Evolutionary conservation across 106 monocot species (phyloP).

Genomic region (Acanthochlamys bracteata): DNA sequence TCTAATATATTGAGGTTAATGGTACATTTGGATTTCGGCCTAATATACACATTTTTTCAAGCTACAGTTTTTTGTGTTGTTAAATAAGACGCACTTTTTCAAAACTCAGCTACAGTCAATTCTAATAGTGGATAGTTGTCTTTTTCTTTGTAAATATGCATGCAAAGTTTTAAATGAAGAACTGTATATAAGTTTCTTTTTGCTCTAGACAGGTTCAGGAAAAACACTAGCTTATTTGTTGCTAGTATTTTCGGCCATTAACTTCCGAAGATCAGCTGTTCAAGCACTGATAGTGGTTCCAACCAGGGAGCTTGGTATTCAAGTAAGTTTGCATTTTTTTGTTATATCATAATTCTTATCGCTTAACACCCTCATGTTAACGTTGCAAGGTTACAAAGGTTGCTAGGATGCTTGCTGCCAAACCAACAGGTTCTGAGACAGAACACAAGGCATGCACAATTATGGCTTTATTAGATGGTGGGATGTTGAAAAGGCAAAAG

Average conservation of each 20-base stretch:
- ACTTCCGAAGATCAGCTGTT: conserved; percentile 59
- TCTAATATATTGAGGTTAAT: too few species aligned
- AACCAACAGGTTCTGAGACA: conserved; percentile 35
- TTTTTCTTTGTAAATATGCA: too few species aligned
- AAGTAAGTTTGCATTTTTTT: conserved; percentile 36
- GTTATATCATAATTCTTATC: conserved; percentile 2
- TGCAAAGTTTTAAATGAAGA: neutral
- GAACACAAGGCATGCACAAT: conserved; percentile 54
- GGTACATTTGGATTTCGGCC: too few species aligned
- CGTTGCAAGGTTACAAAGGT: conserved; percentile 75
- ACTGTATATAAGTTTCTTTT: neutral
- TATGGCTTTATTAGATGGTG: conserved; percentile 96
- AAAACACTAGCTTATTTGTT: conserved; percentile 93
- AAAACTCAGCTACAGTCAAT: too few species aligned
- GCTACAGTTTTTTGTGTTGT: too few species aligned
- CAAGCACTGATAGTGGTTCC: conserved; percentile 93
- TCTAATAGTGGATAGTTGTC: too few species aligned
- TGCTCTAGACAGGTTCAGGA: conserved; percentile 91
- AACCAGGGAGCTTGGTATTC: conserved; percentile 98
- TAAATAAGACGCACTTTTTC: too few species aligned
- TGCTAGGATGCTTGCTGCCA: conserved; percentile 77
- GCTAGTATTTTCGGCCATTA: conserved; percentile 62
- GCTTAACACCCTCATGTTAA: conserved; percentile 3
- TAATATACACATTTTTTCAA: too few species aligned
- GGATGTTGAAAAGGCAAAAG: conserved; percentile 83